Percentiles rank a stretch among this genome's conserved stretches.
Evolutionary conservation across 305 asterid species (phyloP).

Genomic region (Fraxinus floribunda): DNA sequence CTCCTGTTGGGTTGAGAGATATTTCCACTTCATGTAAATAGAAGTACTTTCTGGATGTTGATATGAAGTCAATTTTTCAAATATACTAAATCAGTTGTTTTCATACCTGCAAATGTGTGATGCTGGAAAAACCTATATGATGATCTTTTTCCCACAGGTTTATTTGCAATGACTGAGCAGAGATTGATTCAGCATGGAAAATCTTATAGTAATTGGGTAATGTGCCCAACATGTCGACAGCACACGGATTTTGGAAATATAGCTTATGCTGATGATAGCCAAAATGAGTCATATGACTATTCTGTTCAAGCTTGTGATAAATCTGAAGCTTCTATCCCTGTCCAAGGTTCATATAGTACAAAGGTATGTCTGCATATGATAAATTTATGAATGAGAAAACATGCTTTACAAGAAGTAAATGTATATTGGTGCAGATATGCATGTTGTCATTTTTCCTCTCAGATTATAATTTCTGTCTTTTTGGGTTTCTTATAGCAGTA

Average conservation of each 20-base stretch:
- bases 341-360: constrained; percentile 93
- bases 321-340: constrained; percentile 57
- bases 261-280: constrained; percentile 78
- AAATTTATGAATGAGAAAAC: not conserved
- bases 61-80: not conserved
- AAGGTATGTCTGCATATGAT: constrained; percentile 48
- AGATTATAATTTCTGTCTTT: not conserved
- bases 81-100: constrained; percentile 21
- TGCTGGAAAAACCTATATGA: constrained; percentile 14
- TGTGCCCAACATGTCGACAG: constrained; percentile 94
- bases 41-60: constrained; percentile 6
- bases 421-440: not conserved
- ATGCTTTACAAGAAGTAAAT: not conserved
- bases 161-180: constrained; percentile 80
- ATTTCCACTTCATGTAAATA: not conserved
- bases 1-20: constrained; percentile 12
- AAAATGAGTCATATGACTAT: constrained; percentile 32
- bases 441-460: not conserved
- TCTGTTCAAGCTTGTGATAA: constrained; percentile 32
- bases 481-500: not conserved
- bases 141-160: constrained; percentile 49
- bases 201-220: constrained; percentile 50
- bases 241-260: constrained; percentile 79
- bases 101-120: constrained; percentile 15
- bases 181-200: constrained; percentile 52